Evolutionary conservation across 2,329 filamentous ascomycete genomes (phyloP), one percentile per base, ranked within the genome.

Genomic region (Scleromitrula shiraiana): DNA sequence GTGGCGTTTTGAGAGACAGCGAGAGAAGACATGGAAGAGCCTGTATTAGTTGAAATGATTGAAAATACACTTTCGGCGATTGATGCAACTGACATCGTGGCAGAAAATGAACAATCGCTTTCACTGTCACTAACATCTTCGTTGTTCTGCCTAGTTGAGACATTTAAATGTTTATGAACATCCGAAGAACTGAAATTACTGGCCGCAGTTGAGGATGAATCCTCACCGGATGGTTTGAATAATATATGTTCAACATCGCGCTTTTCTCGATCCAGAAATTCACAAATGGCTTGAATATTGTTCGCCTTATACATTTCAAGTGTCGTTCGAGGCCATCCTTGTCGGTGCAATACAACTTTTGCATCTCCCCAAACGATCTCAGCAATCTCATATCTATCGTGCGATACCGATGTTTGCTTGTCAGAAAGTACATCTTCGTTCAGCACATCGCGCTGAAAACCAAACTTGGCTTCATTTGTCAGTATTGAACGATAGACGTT

Each of bases 11-110:
- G 49, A 7, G 51, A 38, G 5, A 29, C 38, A 2, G 29, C 29
- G 3, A 50, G 9, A 23, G 49, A 53, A 23, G 53, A 53, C 41
- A 48, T 50, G 7, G 51, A 52, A 12, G 51, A 52, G 0, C 46
- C 45, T 8, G 36, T 46, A 10, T n/a, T n/a, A 2, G 33, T 24
- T 33, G 45, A 42, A 14, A 22, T 26, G 14, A 27, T 23, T 4
- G 53, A 53, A 30, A 55, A 50, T 23, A 49, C 22, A 37, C 51
- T 55, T 17, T 48, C 47, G 12, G 23, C 46, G 7, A 53, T 29
- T 6, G 53, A 54, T 4, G 30, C 35, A 10, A 51, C 15, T 3
- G 43, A 50, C 7, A 24, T 30, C 7, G 40, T 38, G n/a, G 32
- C 36, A 3, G 48, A 44, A 17, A 20, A 26, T 23, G 40, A 27